Evolutionary conservation across 768 basidiomycete species (phyloP), one percentile per base, ranked within the genome.

Genomic region (Podaxis sp.): DNA sequence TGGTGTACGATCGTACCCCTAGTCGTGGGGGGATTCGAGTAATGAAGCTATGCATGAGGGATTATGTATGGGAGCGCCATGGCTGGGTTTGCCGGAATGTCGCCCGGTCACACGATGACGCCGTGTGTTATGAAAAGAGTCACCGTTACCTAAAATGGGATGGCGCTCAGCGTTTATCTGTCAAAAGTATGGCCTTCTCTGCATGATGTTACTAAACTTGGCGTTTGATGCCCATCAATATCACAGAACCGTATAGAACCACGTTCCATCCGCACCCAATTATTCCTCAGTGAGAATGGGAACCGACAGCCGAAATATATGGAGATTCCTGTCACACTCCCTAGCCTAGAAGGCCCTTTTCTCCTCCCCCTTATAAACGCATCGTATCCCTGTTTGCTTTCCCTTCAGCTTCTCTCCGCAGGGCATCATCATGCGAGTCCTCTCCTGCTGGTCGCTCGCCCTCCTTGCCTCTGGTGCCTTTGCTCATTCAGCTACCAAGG

Each of bases 401-500:
- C 41, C 62, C 61, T 56, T 30, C 58, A 55, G 61, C 36, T 53
- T 33, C 40, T 48, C 61, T 12, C 49, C 52, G 46, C 33, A n/a
- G 49, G 44, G 26, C 60, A 61, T 37, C 60, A 61, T 37, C 30
- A 67, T 67, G 66, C 49, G 60, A 50, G 59, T 59, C 56, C 48
- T 63, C 48, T 51, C 64, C 56, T 58, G 64, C 62, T 66, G 66
- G 64, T 53, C 62, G 62, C 68, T 66, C 59, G 64, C 66, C 66
- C 67, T 68, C 59, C 67, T 65, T 62, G 49, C 64, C 64, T 50
- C 53, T 33, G 50, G 56, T 61, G 66, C 66, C 65, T 63, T 66
- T 69, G 64, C 71, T 64, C 62, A 65, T 36, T 59, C 62, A 12
- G 67, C 66, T 40, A 73, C 80, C 75, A 33, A 33, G 33, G n/a